Percentiles rank a stretch among this genome's conserved stretches.
Conservation (phyloP, 768 basidiomycete species). For the Galerina sulciceps region DNA sequence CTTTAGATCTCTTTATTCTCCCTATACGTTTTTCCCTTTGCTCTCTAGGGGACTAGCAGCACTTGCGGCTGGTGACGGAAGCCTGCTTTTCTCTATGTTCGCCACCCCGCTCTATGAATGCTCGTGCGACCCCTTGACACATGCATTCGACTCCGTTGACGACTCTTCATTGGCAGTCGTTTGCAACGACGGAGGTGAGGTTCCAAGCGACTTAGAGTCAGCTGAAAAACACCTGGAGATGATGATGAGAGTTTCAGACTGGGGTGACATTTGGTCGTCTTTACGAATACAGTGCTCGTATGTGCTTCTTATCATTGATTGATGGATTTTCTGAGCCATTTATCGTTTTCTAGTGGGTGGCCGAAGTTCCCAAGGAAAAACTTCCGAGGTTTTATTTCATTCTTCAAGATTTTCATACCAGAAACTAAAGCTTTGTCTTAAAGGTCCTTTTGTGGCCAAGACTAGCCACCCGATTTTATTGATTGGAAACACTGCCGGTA, state of each 20-base stretch:
- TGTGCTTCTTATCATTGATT: constrained; percentile 10
- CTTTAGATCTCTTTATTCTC: constrained; percentile 38
- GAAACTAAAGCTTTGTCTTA: too few species aligned
- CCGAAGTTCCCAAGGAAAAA: constrained; percentile 26
- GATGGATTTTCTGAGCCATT: neutral
- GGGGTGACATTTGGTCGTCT: constrained; percentile 36
- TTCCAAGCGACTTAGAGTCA: constrained; percentile 34
- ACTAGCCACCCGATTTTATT: constrained; percentile 43
- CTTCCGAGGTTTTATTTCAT: constrained; percentile 18
- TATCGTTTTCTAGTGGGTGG: constrained; percentile 27
- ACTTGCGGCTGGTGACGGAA: constrained; percentile 35
- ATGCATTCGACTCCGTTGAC: constrained; percentile 6
- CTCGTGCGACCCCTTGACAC: constrained; percentile 25
- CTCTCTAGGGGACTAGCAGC: constrained; percentile 41
- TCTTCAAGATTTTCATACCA: neutral
- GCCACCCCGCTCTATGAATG: constrained; percentile 31
- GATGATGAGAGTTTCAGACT: constrained; percentile 27
- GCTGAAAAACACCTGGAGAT: constrained; percentile 37
- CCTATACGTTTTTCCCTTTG: constrained; percentile 34
- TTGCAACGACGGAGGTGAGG: constrained; percentile 43
- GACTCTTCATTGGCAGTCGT: constrained; percentile 35
- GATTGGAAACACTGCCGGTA: constrained; percentile 44
- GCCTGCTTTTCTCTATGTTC: constrained; percentile 24
- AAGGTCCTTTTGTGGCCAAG: constrained; percentile 38
- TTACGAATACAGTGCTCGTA: constrained; percentile 33